A percentile compares a stretch with the other conserved stretches of the same genome.
These are phyloP conservation scores for Boeremia lycopersici DNA, from an alignment of 2,329 filamentous ascomycete species.

Conservation along the genomic window DNA sequence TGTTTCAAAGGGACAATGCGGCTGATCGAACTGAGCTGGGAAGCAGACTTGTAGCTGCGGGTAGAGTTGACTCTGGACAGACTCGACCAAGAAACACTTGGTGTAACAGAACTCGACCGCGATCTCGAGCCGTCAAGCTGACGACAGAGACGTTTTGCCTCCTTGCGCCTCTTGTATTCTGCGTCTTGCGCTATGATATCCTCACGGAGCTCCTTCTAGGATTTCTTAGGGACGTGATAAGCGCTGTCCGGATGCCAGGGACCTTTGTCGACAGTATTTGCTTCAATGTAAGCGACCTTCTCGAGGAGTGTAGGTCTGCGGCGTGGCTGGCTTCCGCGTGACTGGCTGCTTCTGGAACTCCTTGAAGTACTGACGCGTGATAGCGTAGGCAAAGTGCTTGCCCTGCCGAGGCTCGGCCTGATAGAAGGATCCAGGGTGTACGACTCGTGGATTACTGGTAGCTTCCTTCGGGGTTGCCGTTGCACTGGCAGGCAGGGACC, in stretches of 20 bases:
- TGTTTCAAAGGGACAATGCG: conserved; percentile 10
- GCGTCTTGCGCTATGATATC: conserved; percentile 1
- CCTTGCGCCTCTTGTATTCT: conserved; percentile 12
- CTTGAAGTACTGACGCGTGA: background rate
- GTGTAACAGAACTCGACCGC: conserved; percentile 21
- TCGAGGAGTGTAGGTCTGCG: conserved; percentile 11
- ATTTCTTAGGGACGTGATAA: conserved; percentile 13
- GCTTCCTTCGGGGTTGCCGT: conserved; percentile 8
- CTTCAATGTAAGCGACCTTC: conserved; percentile 8
- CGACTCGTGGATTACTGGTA: conserved; percentile 13
- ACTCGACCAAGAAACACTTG: conserved; percentile 1
- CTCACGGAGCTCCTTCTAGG: conserved; percentile 11
- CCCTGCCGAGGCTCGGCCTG: conserved; percentile 21
- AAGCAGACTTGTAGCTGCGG: background rate
- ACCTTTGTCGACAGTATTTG: conserved; percentile 6
- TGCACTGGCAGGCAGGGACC: conserved; percentile 13
- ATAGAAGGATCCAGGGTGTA: conserved; percentile 20
- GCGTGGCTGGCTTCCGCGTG: background rate
- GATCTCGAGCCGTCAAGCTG: conserved; percentile 33
- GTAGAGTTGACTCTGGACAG: conserved; percentile 20
- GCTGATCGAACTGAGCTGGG: background rate
- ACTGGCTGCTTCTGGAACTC: background rate
- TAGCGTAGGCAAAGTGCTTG: conserved; percentile 4
- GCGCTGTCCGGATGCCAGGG: conserved; percentile 15
- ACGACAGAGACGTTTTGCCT: conserved; percentile 15